Evolutionary conservation across 768 basidiomycete genomes (phyloP).

Genomic region (Auricularia sp.): DNA sequence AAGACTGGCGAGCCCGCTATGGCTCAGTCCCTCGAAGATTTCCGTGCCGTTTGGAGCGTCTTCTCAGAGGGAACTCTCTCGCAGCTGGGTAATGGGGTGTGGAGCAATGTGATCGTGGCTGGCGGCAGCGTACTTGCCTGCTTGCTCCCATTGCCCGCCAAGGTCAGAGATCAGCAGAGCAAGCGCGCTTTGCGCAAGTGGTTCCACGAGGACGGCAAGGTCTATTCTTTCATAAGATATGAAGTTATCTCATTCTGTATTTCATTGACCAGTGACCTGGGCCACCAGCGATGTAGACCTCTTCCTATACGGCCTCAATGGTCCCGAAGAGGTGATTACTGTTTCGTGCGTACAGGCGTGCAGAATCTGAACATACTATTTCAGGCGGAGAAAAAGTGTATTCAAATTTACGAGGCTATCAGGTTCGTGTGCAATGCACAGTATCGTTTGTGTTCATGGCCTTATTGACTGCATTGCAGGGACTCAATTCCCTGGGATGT

Average conservation of each 20-base stretch:
- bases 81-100: constrained; percentile 36
- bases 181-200: constrained; percentile 49
- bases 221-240: not conserved
- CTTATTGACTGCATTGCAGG: constrained; percentile 13
- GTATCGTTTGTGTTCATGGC: too few species aligned
- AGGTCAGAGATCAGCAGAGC: constrained; percentile 30
- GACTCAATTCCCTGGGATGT: constrained; percentile 62
- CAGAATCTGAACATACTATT: not conserved
- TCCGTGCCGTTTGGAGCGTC: constrained; percentile 52
- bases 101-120: constrained; percentile 55
- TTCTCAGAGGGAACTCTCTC: constrained; percentile 55
- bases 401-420: constrained; percentile 50
- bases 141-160: constrained; percentile 39
- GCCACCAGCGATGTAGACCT: constrained; percentile 56
- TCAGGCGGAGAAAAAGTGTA: constrained; percentile 50
- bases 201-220: constrained; percentile 33
- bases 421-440: too few species aligned
- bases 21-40: constrained; percentile 42
- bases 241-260: not conserved
- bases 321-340: constrained; percentile 32
- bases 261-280: constrained; percentile 20
- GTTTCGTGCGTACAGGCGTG: constrained; percentile 3
- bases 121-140: constrained; percentile 54
- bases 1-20: constrained; percentile 40
- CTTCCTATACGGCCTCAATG: constrained; percentile 49